Evolutionary conservation across 148 eudicot genomes (phyloP).

Genomic region (Vaccinium corymbosum): DNA sequence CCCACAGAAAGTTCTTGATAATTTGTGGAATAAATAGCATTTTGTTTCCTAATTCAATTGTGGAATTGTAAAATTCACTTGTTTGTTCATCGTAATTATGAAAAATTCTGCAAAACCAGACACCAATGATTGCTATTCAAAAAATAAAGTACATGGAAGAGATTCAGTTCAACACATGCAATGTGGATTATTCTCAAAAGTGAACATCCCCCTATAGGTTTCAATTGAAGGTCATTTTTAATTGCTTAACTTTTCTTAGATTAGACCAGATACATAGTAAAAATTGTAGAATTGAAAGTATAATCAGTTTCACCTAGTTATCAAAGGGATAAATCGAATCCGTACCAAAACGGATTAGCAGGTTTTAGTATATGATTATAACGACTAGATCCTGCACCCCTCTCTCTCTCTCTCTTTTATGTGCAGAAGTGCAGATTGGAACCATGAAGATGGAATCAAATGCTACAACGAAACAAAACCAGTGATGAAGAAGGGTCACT

Average conservation of each 20-base stretch:
- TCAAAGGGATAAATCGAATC: neutral
- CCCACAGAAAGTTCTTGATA: neutral
- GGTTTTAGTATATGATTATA: neutral
- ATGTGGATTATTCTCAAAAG: too few species aligned
- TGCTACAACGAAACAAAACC: constrained; percentile 88
- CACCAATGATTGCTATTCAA: neutral
- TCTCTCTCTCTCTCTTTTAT: neutral
- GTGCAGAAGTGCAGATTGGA: constrained; percentile 68
- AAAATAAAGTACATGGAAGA: neutral
- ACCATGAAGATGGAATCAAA: constrained; percentile 48
- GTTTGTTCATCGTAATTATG: neutral
- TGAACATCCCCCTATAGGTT: too few species aligned
- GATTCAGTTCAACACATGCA: neutral
- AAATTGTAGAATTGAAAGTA: too few species aligned
- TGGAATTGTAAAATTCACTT: neutral
- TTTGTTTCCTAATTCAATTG: neutral
- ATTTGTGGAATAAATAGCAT: neutral
- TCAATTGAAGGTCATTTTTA: too few species aligned
- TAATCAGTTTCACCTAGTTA: too few species aligned
- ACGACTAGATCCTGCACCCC: neutral
- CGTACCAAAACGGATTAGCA: neutral
- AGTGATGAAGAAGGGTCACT: constrained; percentile 54
- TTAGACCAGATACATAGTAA: too few species aligned
- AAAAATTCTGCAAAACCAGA: neutral
- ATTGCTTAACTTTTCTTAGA: too few species aligned